These are phyloP conservation scores for Cochlearia excelsa DNA, from an alignment of 345 rosid genomes.

Conservation along the genomic window DNA sequence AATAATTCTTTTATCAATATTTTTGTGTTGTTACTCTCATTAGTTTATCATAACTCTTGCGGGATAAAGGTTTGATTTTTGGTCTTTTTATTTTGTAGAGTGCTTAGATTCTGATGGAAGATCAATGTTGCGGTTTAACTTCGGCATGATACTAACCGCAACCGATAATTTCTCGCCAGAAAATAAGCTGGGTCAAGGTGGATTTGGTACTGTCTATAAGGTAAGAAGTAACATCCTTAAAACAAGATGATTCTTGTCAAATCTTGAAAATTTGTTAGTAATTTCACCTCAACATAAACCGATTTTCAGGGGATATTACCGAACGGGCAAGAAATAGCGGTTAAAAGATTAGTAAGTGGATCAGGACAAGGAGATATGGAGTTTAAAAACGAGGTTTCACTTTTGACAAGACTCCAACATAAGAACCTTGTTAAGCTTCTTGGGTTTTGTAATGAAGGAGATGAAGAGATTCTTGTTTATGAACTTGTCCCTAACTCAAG, in stretches of 20 bases:
- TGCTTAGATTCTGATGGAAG: constrained; percentile 1
- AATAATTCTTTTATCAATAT: too few species aligned
- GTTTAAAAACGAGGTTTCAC: constrained; percentile 46
- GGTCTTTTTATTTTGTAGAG: constrained; percentile 10
- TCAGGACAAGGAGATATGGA: constrained; percentile 47
- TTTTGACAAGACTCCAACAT: constrained; percentile 56
- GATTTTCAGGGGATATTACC: constrained; percentile 41
- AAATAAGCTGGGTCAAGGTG: constrained; percentile 41
- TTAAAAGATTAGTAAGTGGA: constrained; percentile 36
- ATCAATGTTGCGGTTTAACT: constrained; percentile 14
- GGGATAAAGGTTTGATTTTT: not conserved
- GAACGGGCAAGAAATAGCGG: constrained; percentile 41
- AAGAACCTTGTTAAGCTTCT: constrained; percentile 47
- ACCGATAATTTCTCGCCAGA: constrained; percentile 24
- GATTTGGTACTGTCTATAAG: constrained; percentile 43
- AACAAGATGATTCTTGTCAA: constrained; percentile 3
- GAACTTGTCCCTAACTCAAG: constrained; percentile 48
- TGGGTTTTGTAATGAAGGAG: constrained; percentile 42
- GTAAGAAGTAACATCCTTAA: constrained; percentile 2
- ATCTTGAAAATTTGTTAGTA: not conserved
- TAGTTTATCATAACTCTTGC: too few species aligned
- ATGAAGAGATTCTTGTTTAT: constrained; percentile 46
- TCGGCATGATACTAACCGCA: constrained; percentile 15
- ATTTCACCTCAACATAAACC: not conserved
- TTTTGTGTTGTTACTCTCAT: too few species aligned